A percentile compares a stretch with the other conserved stretches of the same genome.
Evolutionary conservation across 805 yeast genomes (phyloP).

Genomic region (Candida taoyuanica): DNA sequence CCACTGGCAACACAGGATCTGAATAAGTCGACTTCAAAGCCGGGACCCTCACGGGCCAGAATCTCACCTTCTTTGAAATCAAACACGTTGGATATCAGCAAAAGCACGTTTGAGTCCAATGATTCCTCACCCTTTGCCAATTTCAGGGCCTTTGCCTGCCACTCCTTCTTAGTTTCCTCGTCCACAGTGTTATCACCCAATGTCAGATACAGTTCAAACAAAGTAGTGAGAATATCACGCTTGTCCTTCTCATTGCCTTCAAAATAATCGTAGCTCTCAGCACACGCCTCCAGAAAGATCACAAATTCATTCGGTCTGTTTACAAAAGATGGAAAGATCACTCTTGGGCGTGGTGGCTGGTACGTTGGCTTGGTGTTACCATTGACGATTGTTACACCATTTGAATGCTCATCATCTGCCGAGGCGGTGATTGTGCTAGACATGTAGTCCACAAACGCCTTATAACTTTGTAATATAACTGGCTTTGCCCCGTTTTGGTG

Average conservation of each 20-base stretch:
- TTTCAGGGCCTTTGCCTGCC: constrained; percentile 62
- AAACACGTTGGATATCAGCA: constrained; percentile 38
- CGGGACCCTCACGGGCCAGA: constrained; percentile 29
- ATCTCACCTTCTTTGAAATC: constrained; percentile 47
- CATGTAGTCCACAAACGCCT: constrained; percentile 54
- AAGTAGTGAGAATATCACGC: constrained; percentile 67
- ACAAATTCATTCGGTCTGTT: constrained; percentile 85
- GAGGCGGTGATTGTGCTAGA: constrained; percentile 25
- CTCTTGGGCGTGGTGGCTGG: constrained; percentile 85
- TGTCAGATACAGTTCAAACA: constrained; percentile 76
- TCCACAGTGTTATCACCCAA: constrained; percentile 41
- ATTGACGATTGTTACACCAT: constrained; percentile 4
- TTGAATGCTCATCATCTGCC: constrained; percentile 11
- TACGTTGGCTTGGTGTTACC: constrained; percentile 50
- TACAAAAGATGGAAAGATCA: constrained; percentile 84
- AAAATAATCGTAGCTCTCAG: constrained; percentile 69
- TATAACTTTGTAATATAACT: constrained; percentile 44
- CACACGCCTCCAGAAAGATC: constrained; percentile 86
- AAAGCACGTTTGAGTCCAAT: constrained; percentile 51
- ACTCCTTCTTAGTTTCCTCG: constrained; percentile 36
- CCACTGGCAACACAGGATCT: constrained; percentile 56
- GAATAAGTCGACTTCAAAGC: constrained; percentile 50
- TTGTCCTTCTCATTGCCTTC: constrained; percentile 68
- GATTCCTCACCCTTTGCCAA: constrained; percentile 44
- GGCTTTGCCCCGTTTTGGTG: constrained; percentile 21